Base-by-base conservation (phyloP, 2,329 filamentous ascomycete genomes). In the Trichoderma sp. region DNA sequence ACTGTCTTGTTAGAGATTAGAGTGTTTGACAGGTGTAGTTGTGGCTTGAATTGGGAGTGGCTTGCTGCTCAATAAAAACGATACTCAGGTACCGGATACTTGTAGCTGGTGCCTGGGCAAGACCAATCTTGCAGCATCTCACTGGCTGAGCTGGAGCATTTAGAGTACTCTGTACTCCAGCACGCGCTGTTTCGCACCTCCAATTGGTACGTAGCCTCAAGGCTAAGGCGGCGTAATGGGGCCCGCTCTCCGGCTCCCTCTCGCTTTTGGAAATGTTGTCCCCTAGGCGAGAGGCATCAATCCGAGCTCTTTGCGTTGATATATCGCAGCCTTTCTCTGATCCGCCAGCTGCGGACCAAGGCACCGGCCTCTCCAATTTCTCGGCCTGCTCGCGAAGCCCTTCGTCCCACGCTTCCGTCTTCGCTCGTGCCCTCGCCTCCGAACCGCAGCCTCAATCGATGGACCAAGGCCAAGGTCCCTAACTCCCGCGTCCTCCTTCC, bases 241-340 rank as follows among this genome's bases (percentile, higher is more conserved):
- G 66, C 68, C 68, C 67, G 67, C 67, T 43, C 52, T 54, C 52
- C 7, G 28, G 60, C 63, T 46, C 60, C 55, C 55, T 66, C 59
- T 34, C 43, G n/a, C 52, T 69, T 66, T 66, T 69, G 61, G 68
- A 66, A 69, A 34, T 69, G 68, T 46, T 69, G 68, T 69, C 66
- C 68, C 68, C 68, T 69, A 54, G 39, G 59, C 64, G 61, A 69
- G 61, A 69, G 59, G 28, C 68, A 28, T 66, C 63, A 49, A 54
- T 14, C 32, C 32, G 11, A 18, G 37, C 28, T 51, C 24, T 52
- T 56, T 30, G 56, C 65, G 21, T 66, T 28, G 43, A 51, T 52
- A 21, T 32, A 69, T 55, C 39, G 59, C 68, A 51, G 52, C 54
- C 39, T 56, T 49, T 28, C 46, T 54, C 60, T 37, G 14, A 21